These are phyloP conservation scores for Miscanthus lutarioriparius DNA, from an alignment of 176 grass and related monocot species.

Conservation along the genomic window DNA sequence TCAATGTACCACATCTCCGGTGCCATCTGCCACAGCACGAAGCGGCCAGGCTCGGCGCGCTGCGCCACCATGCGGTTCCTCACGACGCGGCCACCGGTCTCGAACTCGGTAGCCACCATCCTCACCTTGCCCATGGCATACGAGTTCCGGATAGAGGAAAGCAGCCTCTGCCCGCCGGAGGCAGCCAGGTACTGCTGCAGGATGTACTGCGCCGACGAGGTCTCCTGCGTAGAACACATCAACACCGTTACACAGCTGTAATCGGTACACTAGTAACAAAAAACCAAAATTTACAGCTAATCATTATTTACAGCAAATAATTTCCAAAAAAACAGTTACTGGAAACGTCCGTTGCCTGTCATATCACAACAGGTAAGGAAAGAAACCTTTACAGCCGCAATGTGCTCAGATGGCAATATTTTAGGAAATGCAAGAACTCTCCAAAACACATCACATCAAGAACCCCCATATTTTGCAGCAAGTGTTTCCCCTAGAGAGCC, in stretches of 20 bases:
- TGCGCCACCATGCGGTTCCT: constrained; percentile 62
- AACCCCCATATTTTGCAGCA: constrained; percentile 7
- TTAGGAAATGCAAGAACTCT: constrained; percentile 11
- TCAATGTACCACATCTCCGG: constrained; percentile 97
- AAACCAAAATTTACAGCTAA: constrained; percentile 26
- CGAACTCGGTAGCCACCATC: constrained; percentile 75
- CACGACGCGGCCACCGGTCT: constrained; percentile 59
- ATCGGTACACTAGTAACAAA: not conserved
- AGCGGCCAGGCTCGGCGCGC: constrained; percentile 56
- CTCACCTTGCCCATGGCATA: constrained; percentile 77
- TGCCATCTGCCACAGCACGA: constrained; percentile 89
- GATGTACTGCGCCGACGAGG: constrained; percentile 92
- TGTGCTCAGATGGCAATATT: constrained; percentile 33
- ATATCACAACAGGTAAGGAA: constrained; percentile 26
- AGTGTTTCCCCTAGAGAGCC: constrained; percentile 26
- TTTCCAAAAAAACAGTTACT: not conserved
- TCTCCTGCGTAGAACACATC: constrained; percentile 60
- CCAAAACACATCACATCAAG: constrained; percentile 43
- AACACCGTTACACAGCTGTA: constrained; percentile 6
- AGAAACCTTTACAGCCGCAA: constrained; percentile 20
- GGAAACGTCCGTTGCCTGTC: not conserved
- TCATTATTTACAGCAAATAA: constrained; percentile 11
- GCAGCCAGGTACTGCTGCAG: constrained; percentile 85
- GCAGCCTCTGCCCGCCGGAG: constrained; percentile 66
- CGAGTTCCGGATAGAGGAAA: constrained; percentile 56